Base-by-base conservation (phyloP, 208 protist genomes). In the Leishmania arabica region DNA sequence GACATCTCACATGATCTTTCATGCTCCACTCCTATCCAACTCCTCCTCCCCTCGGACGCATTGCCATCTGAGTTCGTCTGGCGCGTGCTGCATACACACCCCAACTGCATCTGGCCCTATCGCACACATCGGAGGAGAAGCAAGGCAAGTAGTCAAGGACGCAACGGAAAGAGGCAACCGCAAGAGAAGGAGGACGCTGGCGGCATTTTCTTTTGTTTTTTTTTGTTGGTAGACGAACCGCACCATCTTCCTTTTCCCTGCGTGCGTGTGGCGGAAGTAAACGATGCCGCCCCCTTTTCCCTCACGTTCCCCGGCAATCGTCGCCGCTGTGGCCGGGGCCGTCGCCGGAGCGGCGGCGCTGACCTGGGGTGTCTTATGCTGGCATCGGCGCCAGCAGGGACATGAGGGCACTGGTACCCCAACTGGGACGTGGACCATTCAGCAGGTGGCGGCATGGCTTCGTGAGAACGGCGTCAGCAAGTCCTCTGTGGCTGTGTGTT, bases 391-490 rank as follows among this genome's bases (percentile, higher is more conserved):
- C 65, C 34, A 31, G 42, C n/a, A 45, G n/a, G 40, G 51, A 21
- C 71, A 68, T 37, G 24, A n/a, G 13, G 65, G 19, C 53, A 37
- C 31, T 3, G 82, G 49, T 13, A 56, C 24, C 72, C 27, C 53
- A 2, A 17, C 34, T 47, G 54, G 64, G 13, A 82, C 17, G 49
- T 86, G 82, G 82, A 79, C 54, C 13, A 31, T 75, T 60, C 80
- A 79, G 49, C 81, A 96, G 66, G 92, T 94, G 49, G 72, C 77
- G 53, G 45, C 68, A 68, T 96, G 90, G 90, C 80, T 96, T 73
- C 83, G 73, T 2, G 83, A 86, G 45, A 86, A 85, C 68, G 88
- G 86, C 21, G 84, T 89, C n/a, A 86, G 80, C 21, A 81, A 82
- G 56, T 49, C 45, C 21, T 79, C 84, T 21, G 65, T 89, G 34